Base-by-base conservation (phyloP, 2,329 filamentous ascomycete species). In the Trichoderma arundinaceum region DNA sequence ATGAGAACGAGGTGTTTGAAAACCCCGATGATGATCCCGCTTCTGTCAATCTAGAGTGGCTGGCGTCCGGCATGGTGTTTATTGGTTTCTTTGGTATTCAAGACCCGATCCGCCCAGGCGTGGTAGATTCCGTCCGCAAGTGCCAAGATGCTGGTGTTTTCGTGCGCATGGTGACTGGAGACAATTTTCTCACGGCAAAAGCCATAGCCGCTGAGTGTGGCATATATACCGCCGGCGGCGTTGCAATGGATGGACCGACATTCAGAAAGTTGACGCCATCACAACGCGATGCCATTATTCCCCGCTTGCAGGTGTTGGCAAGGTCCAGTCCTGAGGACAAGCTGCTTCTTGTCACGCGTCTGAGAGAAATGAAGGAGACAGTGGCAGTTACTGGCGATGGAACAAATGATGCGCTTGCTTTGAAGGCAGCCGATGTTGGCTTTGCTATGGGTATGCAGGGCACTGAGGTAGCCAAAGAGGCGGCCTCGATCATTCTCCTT, bases 261-360 rank as follows among this genome's bases (percentile, higher is more conserved):
- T 90, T 90, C 81, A 67, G 88, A 78, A 76, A 85, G 82, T 76
- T 80, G 3, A 73, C 71, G 1, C 87, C 88, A 43, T 54, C 84
- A 74, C 71, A 82, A 15, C 72, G 77, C 74, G 75, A 84, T 59
- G 78, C 80, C 1, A 77, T 86, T 22, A 85, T 89, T 46, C 86
- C 86, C 6, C 84, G 87, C 52, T 81, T 91, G 1, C 88, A 89
- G 70, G 88, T 91, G 17, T 81, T 91, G 51, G 89, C 89, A 33
- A 83, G 88, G 57, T 90, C 88, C 0, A 90, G 87, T 49, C 89
- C 89, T 0, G 87, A 91, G 68, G 89, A 91, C 69, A 91, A 91
- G 76, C 80, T 86, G 13, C 84, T 85, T 43, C 81, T 91, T 39
- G 88, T 91, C 38, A 86, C 84, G 71, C 81, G 85, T 46, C 79